Evolutionary conservation across 2,329 filamentous ascomycete genomes (phyloP), one percentile per base, ranked within the genome.

Genomic region (Penicillium sp.): DNA sequence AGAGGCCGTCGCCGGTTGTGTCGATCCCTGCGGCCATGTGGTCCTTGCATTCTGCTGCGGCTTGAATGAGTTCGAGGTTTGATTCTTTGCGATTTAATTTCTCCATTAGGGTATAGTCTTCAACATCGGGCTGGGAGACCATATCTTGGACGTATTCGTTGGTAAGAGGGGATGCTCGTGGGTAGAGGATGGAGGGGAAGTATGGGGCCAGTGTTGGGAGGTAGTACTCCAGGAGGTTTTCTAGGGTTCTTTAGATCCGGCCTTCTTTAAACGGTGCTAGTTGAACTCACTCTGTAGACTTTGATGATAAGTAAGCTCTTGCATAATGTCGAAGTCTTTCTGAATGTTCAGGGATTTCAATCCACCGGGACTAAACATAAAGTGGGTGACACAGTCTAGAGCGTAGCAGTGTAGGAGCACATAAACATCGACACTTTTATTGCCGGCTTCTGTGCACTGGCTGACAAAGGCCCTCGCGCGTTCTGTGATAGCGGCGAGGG

Each of bases 21-120:
- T 89, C 86, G 54, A 89, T 87, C 0, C 86, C 86, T 0, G 86
- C 86, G 0, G 81, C 84, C 82, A 89, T 84, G 66, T 89, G 86
- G 60, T 89, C 86, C 51, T 87, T 79, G 61, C 84, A 87, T 68
- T 89, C 86, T 18, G 85, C 85, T 0, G 85, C 85, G 57, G 83
- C 79, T 60, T 85, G 79, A 3, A 82, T 70, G 3, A 74, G 67
- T 31, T 81, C 76, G 31, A 86, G 74, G 4, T 74, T 68, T 2
- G 61, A 72, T 58, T 62, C 71, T 67, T 70, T 83, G 75, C 62
- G 83, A 71, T 64, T 81, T 70, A 88, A 79, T 31, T 83, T 80
- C 63, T 78, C 79, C 43, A 86, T 67, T 4, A 88, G 76, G 0
- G 83, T 85, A 54, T 85, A 84, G 5, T 72, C 69, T 5, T 78